Percentiles rank a stretch among this genome's conserved stretches.
These are phyloP conservation scores for Kwoniella botswanensis DNA, from an alignment of 768 basidiomycete genomes.

Conservation along the genomic window DNA sequence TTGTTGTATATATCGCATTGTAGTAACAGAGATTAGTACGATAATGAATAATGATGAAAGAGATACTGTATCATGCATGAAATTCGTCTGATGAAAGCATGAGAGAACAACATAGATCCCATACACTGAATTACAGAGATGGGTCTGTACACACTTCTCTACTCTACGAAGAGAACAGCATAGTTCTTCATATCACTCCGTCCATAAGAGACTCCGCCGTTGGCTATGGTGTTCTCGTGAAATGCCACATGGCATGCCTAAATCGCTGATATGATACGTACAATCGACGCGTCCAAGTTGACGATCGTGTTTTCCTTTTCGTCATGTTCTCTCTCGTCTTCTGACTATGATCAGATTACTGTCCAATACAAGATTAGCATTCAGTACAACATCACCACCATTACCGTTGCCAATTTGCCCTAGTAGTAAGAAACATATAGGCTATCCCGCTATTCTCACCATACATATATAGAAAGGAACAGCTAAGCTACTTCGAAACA, in stretches of 20 bases:
- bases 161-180: neutral
- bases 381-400: neutral
- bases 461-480: no score
- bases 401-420: neutral
- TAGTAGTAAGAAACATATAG: no score
- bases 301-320: conserved; percentile 4
- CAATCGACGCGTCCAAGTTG: conserved; percentile 1
- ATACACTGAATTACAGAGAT: neutral
- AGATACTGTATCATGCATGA: no score
- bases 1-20: no score
- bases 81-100: no score
- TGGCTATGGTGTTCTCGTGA: neutral
- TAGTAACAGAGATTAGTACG: no score
- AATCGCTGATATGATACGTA: no score
- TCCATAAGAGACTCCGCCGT: no score
- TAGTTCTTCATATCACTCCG: neutral
- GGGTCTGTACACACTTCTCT: no score
- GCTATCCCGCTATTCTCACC: no score
- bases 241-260: neutral
- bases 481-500: no score
- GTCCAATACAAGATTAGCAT: neutral
- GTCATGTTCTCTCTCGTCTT: conserved; percentile 4
- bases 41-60: no score
- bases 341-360: neutral
- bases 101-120: neutral